Percentiles rank a stretch among this genome's conserved stretches.
phyloP scores from a whole-genome alignment of 805 yeast species.

The Pichia insulana region DNA sequence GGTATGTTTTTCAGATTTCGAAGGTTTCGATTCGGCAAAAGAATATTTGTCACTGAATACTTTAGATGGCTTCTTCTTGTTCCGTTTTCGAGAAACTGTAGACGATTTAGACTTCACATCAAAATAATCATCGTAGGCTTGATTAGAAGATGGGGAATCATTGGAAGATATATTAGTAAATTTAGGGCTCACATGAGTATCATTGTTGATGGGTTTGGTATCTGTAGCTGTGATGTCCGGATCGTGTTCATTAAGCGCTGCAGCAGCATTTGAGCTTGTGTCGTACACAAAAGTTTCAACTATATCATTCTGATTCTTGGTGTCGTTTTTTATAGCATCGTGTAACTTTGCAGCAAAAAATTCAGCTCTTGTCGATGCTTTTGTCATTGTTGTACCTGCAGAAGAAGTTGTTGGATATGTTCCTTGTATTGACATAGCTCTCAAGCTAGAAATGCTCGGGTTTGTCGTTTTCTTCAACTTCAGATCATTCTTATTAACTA shows the following conservation, averaged over 20 bases:
- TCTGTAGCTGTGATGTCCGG: conserved; percentile 4
- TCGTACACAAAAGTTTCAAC: conserved; percentile 98
- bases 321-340: conserved; percentile 85
- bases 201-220: neutral
- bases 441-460: conserved; percentile 22
- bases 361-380: conserved; percentile 70
- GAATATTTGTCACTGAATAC: neutral
- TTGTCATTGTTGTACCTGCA: conserved; percentile 30
- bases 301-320: conserved; percentile 59
- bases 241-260: neutral
- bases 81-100: conserved; percentile 13
- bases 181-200: neutral
- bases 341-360: conserved; percentile 93
- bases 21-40: too few species aligned
- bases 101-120: conserved; percentile 17
- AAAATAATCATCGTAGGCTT: conserved; percentile 9
- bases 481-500: conserved; percentile 4
- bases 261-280: conserved; percentile 20
- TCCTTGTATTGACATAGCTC: conserved; percentile 16
- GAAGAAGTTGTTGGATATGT: conserved; percentile 22
- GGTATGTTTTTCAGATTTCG: neutral
- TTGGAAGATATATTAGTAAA: conserved; percentile 3
- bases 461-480: conserved; percentile 14
- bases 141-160: conserved; percentile 1
- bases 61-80: conserved; percentile 9